Evolutionary conservation across 108 stramenopile species (phyloP).

Genomic region (Parietichytrium sp.): DNA sequence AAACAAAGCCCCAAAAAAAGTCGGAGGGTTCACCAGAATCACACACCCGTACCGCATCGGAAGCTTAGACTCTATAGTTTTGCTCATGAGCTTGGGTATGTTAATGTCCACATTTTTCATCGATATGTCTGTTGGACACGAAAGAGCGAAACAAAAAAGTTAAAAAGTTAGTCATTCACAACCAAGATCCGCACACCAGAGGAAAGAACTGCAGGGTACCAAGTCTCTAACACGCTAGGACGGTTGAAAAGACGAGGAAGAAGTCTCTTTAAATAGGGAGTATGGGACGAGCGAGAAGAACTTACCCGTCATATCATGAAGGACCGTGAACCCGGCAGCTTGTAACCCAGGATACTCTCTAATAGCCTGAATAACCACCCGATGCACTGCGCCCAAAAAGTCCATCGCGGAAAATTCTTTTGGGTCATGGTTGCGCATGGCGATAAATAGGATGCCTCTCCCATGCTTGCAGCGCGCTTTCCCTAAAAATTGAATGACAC

Average conservation of each 20-base stretch:
- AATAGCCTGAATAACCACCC: neutral
- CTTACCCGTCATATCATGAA: conserved; percentile 1
- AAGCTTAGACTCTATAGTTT: conserved; percentile 21
- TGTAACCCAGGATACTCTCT: neutral
- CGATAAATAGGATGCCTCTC: neutral
- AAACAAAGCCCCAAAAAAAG: conserved; percentile 10
- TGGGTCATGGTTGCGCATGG: conserved; percentile 21
- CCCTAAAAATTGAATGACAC: neutral
- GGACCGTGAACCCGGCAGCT: neutral
- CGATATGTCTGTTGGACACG: too few species aligned
- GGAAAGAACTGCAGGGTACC: too few species aligned
- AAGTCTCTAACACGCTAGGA: too few species aligned
- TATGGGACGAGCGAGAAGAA: too few species aligned
- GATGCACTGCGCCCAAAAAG: neutral
- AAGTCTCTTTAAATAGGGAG: too few species aligned
- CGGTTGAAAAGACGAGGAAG: too few species aligned
- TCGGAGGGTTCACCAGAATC: conserved; percentile 10
- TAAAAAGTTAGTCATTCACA: too few species aligned
- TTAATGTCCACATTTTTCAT: neutral
- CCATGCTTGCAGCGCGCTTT: conserved; percentile 17
- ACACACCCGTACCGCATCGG: conserved; percentile 20
- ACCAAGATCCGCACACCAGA: too few species aligned
- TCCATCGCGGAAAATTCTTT: neutral
- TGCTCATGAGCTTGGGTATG: conserved; percentile 26
- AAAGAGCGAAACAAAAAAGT: too few species aligned